Conservation (phyloP, 73 alveolate genomes). For the Paramecium sonneborni region DNA sequence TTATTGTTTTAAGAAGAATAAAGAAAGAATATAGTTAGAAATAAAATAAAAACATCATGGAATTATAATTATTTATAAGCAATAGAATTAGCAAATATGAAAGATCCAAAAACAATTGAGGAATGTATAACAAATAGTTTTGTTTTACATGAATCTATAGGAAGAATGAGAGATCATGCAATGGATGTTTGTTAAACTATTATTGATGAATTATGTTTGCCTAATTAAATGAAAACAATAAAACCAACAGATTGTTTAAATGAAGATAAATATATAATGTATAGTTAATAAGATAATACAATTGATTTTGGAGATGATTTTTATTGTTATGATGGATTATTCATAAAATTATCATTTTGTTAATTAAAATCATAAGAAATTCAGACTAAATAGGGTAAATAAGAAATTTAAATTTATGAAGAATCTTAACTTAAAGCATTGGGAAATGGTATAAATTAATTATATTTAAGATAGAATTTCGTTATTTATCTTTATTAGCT, state of each 20-base stretch:
- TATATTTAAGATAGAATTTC: background rate
- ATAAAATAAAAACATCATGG: background rate
- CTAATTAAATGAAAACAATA: background rate
- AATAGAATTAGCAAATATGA: background rate
- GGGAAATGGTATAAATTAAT: background rate
- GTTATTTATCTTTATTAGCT: background rate
- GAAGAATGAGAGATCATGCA: background rate
- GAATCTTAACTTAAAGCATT: background rate
- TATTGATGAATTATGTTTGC: constrained; percentile 49
- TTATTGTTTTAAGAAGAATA: background rate
- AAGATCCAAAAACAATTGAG: constrained; percentile 5
- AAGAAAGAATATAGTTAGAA: background rate
- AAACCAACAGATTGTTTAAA: constrained; percentile 15
- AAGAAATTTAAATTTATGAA: constrained; percentile 23
- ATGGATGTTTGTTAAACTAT: background rate
- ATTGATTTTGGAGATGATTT: constrained; percentile 39
- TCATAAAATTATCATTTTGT: constrained; percentile 17
- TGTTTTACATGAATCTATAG: background rate
- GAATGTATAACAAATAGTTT: constrained; percentile 24
- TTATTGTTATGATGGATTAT: background rate
- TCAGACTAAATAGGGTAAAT: background rate
- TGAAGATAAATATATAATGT: background rate
- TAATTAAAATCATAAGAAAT: background rate
- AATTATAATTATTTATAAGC: constrained; percentile 22
- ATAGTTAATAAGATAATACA: background rate